Evolutionary conservation across 2,329 filamentous ascomycete genomes (phyloP).

Genomic region (Pseudonectria foliicola): DNA sequence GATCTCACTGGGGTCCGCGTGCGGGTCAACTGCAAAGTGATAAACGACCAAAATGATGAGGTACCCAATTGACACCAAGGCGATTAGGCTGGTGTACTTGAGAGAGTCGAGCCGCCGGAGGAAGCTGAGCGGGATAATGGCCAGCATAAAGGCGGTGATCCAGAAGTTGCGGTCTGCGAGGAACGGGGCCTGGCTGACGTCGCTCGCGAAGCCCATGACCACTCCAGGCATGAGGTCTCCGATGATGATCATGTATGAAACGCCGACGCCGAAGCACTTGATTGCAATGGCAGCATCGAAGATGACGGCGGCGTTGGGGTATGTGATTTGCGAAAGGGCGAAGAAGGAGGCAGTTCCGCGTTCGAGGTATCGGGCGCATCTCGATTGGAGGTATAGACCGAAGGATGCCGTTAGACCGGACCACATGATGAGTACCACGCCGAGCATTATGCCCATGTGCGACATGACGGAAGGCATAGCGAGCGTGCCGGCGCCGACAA

Average conservation of each 20-base stretch:
- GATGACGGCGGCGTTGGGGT: conserved; percentile 88
- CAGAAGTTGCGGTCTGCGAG: conserved; percentile 89
- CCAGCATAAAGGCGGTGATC: conserved; percentile 95
- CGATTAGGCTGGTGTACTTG: conserved; percentile 93
- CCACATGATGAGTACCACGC: conserved; percentile 81
- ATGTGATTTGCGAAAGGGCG: conserved; percentile 92
- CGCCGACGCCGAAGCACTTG: conserved; percentile 95
- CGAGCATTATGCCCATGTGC: conserved; percentile 88
- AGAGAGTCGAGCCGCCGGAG: conserved; percentile 85
- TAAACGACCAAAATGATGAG: conserved; percentile 88
- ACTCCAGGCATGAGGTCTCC: conserved; percentile 97
- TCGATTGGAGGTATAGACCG: conserved; percentile 87
- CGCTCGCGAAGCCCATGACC: conserved; percentile 68
- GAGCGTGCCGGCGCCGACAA: conserved; percentile 88
- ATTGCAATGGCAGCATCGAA: conserved; percentile 95
- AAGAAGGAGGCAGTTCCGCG: conserved; percentile 87
- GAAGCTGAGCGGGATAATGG: conserved; percentile 92
- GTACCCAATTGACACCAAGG: conserved; percentile 88
- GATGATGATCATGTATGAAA: conserved; percentile 98
- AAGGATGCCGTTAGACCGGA: conserved; percentile 84
- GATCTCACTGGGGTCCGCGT: conserved; percentile 66
- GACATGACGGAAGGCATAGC: conserved; percentile 94
- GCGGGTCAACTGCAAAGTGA: conserved; percentile 77
- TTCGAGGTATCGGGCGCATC: conserved; percentile 89
- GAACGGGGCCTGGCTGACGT: conserved; percentile 57